Evolutionary conservation across 805 yeast genomes (phyloP), one percentile per base, ranked within the genome.

Genomic region (Metschnikowia dekortorum): DNA sequence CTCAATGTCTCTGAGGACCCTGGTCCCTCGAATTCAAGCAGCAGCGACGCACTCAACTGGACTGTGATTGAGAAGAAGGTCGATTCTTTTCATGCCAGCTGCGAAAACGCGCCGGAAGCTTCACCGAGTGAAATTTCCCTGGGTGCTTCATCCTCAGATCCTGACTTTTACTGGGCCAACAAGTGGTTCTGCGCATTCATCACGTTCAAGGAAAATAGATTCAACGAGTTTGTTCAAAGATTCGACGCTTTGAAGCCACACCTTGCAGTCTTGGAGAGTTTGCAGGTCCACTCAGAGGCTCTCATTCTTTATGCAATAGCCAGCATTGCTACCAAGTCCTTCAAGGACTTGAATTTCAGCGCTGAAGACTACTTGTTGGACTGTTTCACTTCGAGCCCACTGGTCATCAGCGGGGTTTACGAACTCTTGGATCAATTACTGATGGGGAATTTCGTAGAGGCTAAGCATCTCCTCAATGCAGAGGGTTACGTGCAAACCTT

Each of bases 321-420:
- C 2, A 51, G 60, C 22, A 54, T 68, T 2, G 62, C 67, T 7
- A 45, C 63, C 10, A 58, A 62, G 48, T 71, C 74, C 9, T 68
- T 67, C 56, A 63, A 60, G 37, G 59, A 58, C 13, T 54, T 70
- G 34, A 37, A 41, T 13, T 49, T 54, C 26, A 35, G 41, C 28
- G 47, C 44, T 18, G 49, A 51, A 26, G 57, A 53, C 22, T 45
- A 63, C 3, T 58, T 66, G 36, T 44, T 64, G n/a, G 64, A 64
- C 32, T 30, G 53, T 14, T 67, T 61, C 49, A 51, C 52, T n/a
- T 26, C 41, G 5, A 38, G 36, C 36, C 16, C 44, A 6, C 14
- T 14, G 18, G 38, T 47, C 9, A 49, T 26, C 37, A 46, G 51
- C 16, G 30, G 35, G 3, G 40, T 49, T 8, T 52, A 58, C 38